Percentiles rank a stretch among this genome's conserved stretches.
phyloP scores from a whole-genome alignment of 805 yeast species.

The Saturnispora gosingensis region DNA sequence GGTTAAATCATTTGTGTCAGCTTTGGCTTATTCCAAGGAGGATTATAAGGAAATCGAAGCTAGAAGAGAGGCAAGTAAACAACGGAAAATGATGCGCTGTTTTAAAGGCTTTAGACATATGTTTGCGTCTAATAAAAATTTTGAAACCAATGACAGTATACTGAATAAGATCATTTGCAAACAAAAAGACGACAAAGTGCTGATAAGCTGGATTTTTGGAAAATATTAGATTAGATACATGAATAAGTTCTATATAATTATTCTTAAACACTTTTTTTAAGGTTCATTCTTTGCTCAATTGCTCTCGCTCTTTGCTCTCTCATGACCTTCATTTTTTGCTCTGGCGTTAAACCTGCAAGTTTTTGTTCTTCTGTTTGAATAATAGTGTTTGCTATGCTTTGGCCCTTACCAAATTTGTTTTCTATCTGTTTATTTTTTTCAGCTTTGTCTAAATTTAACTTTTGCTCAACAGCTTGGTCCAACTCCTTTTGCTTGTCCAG shows the following conservation, averaged over 20 bases:
- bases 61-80: conserved; percentile 20
- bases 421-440: neutral
- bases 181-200: neutral
- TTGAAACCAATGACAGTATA: neutral
- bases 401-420: conserved; percentile 30
- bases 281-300: conserved; percentile 73
- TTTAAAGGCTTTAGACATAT: conserved; percentile 55
- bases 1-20: conserved; percentile 44
- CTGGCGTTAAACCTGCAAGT: conserved; percentile 56
- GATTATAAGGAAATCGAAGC: conserved; percentile 18
- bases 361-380: conserved; percentile 32
- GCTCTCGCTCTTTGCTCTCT: conserved; percentile 95
- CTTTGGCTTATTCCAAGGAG: conserved; percentile 27
- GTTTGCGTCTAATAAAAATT: conserved; percentile 33
- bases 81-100: conserved; percentile 44
- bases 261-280: conserved; percentile 9
- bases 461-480: neutral
- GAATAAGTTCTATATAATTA: neutral
- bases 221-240: neutral
- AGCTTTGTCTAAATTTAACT: neutral
- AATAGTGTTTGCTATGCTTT: conserved; percentile 18
- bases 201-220: conserved; percentile 6
- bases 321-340: conserved; percentile 69
- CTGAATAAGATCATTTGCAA: neutral
- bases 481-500: neutral